Conservation (phyloP, 345 rosid genomes). For the Rhodamnia rubescens region DNA sequence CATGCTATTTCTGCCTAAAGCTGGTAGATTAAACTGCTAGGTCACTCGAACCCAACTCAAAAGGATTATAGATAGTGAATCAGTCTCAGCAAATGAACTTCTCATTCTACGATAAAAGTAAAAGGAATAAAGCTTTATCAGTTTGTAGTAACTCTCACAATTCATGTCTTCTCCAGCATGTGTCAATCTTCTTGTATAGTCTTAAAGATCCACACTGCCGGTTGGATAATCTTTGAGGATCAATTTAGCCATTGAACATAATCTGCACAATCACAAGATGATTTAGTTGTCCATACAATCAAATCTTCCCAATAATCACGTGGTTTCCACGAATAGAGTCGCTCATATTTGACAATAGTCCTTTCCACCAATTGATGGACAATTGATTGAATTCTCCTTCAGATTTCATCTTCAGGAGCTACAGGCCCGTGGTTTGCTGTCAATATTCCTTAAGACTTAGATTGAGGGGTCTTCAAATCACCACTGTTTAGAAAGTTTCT, state of each 20-base stretch:
- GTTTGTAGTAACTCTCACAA: not conserved
- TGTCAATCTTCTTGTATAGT: not conserved
- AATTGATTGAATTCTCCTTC: not conserved
- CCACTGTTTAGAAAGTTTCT: not conserved
- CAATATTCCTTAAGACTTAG: not conserved
- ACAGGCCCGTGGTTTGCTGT: not conserved
- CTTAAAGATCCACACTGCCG: not conserved
- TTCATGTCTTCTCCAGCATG: not conserved
- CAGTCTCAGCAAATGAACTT: not conserved
- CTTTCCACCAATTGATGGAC: not conserved
- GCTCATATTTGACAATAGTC: not conserved
- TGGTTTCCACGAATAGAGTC: too few relatives aligned
- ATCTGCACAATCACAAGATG: not conserved
- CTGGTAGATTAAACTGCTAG: not conserved
- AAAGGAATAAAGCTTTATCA: not conserved
- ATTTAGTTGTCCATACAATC: not conserved
- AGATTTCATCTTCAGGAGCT: not conserved
- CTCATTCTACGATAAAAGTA: not conserved
- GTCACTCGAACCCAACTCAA: not conserved
- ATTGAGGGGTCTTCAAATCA: not conserved
- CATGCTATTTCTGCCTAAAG: not conserved
- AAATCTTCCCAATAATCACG: not conserved
- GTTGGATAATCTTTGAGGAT: not conserved
- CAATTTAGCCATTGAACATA: not conserved
- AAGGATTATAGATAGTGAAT: not conserved